Conservation (phyloP, 1,284 basidiomycete genomes). For the Puccinia sorghi region DNA sequence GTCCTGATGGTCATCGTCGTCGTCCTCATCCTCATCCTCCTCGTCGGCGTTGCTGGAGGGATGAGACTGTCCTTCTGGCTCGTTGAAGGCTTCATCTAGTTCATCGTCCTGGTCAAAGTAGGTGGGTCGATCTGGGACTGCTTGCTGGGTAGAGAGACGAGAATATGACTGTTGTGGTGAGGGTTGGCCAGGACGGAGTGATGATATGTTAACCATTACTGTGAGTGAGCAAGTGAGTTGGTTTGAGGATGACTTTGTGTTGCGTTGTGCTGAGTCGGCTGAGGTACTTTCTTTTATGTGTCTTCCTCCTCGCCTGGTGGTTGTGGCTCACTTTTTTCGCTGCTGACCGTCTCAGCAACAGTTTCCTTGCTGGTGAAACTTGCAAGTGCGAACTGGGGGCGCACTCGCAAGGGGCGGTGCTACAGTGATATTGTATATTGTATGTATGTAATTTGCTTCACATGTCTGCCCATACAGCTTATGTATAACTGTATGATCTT, state of each 20-base stretch:
- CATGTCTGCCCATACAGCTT: too few species aligned
- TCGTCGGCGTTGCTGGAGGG: not conserved
- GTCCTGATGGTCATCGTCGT: not conserved
- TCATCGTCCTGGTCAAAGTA: slow-evolving; percentile 43
- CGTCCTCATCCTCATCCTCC: slow-evolving; percentile 18
- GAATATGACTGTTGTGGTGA: not conserved
- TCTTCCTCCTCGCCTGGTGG: too few species aligned
- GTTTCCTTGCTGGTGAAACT: too few species aligned
- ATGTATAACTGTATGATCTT: too few species aligned
- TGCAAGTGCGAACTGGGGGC: too few species aligned
- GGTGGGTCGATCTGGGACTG: not conserved
- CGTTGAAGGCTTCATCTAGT: slow-evolving; percentile 44
- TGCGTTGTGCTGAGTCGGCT: too few species aligned
- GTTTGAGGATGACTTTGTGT: not conserved
- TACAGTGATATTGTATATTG: too few species aligned
- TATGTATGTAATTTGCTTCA: too few species aligned
- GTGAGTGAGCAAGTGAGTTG: not conserved
- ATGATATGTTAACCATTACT: not conserved
- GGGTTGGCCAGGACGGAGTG: not conserved
- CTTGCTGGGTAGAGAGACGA: not conserved
- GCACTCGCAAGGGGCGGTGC: too few species aligned
- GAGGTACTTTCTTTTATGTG: too few species aligned
- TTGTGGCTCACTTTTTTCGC: too few species aligned
- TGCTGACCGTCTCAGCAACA: too few species aligned
- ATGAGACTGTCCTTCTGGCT: slow-evolving; percentile 11